These are phyloP conservation scores for Primulina huaijiensis DNA, from an alignment of 257 asterid species.

Conservation along the genomic window DNA sequence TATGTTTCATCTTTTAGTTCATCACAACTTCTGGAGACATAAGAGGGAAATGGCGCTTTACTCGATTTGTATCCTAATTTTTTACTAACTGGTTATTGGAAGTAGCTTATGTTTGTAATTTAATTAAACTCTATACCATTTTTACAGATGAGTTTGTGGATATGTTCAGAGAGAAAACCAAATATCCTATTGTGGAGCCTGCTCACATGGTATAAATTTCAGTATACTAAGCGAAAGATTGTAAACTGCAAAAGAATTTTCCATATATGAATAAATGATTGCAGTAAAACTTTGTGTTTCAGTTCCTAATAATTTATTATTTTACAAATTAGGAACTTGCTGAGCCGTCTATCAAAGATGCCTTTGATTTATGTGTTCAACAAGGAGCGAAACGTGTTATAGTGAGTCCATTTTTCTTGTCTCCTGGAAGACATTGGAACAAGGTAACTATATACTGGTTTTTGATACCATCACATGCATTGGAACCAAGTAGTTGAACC, in stretches of 20 bases:
- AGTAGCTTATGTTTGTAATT: slow-evolving; percentile 1
- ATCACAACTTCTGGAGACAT: neutral
- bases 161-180: slow-evolving; percentile 76
- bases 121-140: neutral
- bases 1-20: too few species aligned
- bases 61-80: neutral
- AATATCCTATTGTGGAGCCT: slow-evolving; percentile 84
- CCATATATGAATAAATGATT: neutral
- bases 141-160: slow-evolving; percentile 77
- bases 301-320: slow-evolving; percentile 12
- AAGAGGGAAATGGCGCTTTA: slow-evolving; percentile 8
- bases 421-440: slow-evolving; percentile 94
- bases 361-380: slow-evolving; percentile 71
- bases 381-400: slow-evolving; percentile 82
- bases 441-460: slow-evolving; percentile 43
- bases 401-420: slow-evolving; percentile 94
- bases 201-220: slow-evolving; percentile 81
- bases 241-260: neutral
- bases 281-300: neutral
- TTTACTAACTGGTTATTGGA: neutral
- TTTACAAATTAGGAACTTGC: slow-evolving; percentile 68
- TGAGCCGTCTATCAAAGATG: slow-evolving; percentile 86
- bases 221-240: neutral
- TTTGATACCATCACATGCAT: neutral
- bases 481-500: neutral